Evolutionary conservation across 2,329 filamentous ascomycete genomes (phyloP).

Genomic region (Incumbomyces lentus): DNA sequence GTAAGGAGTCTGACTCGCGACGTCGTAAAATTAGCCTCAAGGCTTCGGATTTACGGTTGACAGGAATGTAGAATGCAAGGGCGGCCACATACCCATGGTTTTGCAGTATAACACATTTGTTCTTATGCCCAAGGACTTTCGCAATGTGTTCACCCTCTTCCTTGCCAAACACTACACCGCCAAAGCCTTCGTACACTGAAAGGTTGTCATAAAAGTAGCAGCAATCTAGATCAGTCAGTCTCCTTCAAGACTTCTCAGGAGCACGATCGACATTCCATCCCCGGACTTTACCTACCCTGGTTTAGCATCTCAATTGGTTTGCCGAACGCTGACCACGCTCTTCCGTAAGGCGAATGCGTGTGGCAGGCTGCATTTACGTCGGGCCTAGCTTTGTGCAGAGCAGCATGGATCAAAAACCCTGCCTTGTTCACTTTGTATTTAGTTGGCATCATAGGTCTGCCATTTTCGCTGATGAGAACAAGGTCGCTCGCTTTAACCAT

Average conservation of each 20-base stretch:
- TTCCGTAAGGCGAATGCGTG: constrained; percentile 43
- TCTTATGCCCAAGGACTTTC: constrained; percentile 31
- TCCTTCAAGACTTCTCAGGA: too few species aligned
- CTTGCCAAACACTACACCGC: constrained; percentile 41
- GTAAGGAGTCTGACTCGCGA: constrained; percentile 23
- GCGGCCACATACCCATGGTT: constrained; percentile 34
- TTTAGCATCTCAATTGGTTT: constrained; percentile 34
- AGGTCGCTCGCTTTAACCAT: constrained; percentile 54
- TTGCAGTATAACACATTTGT: constrained; percentile 43
- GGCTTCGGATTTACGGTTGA: too few species aligned
- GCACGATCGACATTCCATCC: neutral
- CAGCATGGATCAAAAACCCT: constrained; percentile 42
- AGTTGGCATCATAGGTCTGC: constrained; percentile 47
- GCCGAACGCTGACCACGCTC: constrained; percentile 32
- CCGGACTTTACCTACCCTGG: constrained; percentile 25
- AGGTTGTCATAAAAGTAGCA: constrained; percentile 40
- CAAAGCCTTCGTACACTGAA: constrained; percentile 42
- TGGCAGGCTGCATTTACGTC: constrained; percentile 47
- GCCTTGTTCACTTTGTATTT: constrained; percentile 31
- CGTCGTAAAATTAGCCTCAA: too few species aligned
- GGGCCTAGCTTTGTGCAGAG: constrained; percentile 44
- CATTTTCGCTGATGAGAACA: constrained; percentile 52
- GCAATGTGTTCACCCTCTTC: constrained; percentile 45
- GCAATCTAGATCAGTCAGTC: constrained; percentile 9
- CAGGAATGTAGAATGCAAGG: neutral